Percentiles rank a stretch among this genome's conserved stretches.
phyloP scores from a whole-genome alignment of 2,329 filamentous ascomycete genomes.

The Bipolaris sorokiniana region DNA sequence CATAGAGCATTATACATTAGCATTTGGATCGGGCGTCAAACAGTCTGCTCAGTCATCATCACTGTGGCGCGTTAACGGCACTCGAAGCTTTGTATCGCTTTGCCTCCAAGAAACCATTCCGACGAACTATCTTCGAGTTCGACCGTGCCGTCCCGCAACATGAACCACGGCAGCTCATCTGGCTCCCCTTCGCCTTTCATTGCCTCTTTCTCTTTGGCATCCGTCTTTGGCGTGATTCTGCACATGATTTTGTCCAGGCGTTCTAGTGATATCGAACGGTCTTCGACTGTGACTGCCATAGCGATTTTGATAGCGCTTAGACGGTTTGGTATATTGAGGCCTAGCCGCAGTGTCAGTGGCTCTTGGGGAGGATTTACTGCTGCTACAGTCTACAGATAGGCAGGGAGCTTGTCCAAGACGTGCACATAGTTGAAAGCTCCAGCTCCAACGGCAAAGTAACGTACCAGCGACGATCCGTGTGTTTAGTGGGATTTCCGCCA shows the following conservation, averaged over 20 bases:
- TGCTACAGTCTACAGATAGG: not conserved
- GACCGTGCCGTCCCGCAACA: slow-evolving; percentile 39
- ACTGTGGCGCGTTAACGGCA: slow-evolving; percentile 31
- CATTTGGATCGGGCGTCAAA: not conserved
- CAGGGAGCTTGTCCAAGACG: not conserved
- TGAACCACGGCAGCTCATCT: slow-evolving; percentile 35
- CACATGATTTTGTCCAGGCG: slow-evolving; percentile 28
- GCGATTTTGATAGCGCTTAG: slow-evolving; percentile 26
- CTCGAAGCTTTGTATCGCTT: slow-evolving; percentile 45
- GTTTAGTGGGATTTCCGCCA: slow-evolving; percentile 24
- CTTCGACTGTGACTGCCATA: slow-evolving; percentile 20
- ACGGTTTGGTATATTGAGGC: slow-evolving; percentile 18
- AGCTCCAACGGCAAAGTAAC: not conserved
- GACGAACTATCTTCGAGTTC: slow-evolving; percentile 34
- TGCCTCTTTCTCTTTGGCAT: slow-evolving; percentile 22
- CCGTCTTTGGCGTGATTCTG: slow-evolving; percentile 22
- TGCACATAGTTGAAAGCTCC: no score
- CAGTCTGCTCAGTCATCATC: not conserved
- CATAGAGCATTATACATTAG: slow-evolving; percentile 7
- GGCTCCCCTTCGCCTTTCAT: slow-evolving; percentile 7
- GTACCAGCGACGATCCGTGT: slow-evolving; percentile 23
- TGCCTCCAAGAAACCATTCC: slow-evolving; percentile 42
- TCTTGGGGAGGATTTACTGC: not conserved
- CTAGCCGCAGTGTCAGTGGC: slow-evolving; percentile 9
- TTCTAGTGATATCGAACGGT: slow-evolving; percentile 19